Base-by-base conservation (phyloP, 2,329 filamentous ascomycete species). In the Diaporthe citrichinensis region DNA sequence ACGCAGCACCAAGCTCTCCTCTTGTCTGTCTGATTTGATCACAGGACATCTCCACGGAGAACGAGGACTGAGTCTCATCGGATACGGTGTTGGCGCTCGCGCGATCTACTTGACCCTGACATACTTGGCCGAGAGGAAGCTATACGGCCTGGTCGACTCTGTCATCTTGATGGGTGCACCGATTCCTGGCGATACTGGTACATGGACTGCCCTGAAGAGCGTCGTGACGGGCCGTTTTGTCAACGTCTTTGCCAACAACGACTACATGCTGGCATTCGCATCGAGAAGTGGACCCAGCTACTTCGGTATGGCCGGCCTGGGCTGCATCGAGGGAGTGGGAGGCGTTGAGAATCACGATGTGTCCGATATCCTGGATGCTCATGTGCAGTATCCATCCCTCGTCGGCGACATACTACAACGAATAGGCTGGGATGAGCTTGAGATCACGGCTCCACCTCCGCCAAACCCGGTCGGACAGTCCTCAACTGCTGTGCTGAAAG, bases 211-310 rank as follows among this genome's bases (percentile, higher is more conserved):
- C 8, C 89, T 98, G 81, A 92, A 94, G 77, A 93, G 91, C 75
- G 94, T 96, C 3, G 95, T 98, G 5, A 90, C 92, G 55, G 95
- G 96, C 0, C 91, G 95, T 31, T 87, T 98, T n/a, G 89, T 98
- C 81, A 98, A 98, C 79, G 95, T 97, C 4, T 98, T 93, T 82
- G 97, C 94, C 0, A 92, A 93, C 71, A 94, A 95, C 62, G 96
- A 98, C 83, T 95, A 95, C 78, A 92, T 98, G 34, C 91, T 98
- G 3, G 95, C 92, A 0, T 98, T 98, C 82, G 87, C 98, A 53
- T 98, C 96, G 82, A 92, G 96, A 69, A 94, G 92, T 3, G 94
- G 94, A 72, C 95, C 93, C 79, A 90, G 96, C 68, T 93, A 97
- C 78, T 93, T 94, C 76, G 96, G 96, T 2, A 89, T 98, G 46